These are phyloP conservation scores for Mucor ambiguus DNA, from an alignment of 371 early-diverging fungal species.

Conservation along the genomic window DNA sequence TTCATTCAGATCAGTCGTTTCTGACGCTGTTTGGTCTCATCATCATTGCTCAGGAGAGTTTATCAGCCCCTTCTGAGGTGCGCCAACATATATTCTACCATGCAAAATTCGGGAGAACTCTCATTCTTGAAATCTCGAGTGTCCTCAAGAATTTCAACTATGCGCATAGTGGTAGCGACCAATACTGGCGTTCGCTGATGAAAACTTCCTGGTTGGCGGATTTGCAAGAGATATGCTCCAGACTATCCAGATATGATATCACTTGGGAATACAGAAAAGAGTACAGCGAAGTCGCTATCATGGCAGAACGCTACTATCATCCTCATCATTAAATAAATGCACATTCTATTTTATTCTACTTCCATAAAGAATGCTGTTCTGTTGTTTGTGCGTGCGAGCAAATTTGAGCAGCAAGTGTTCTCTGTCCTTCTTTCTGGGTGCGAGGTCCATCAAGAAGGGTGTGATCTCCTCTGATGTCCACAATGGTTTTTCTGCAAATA, in stretches of 20 bases:
- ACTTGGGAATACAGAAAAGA: conserved; percentile 49
- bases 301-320: conserved; percentile 34
- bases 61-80: conserved; percentile 38
- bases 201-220: conserved; percentile 24
- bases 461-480: conserved; percentile 57
- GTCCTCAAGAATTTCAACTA: conserved; percentile 37
- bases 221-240: conserved; percentile 29
- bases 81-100: conserved; percentile 44
- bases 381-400: conserved; percentile 33
- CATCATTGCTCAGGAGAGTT: conserved; percentile 32
- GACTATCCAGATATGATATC: conserved; percentile 35
- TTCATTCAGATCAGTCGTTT: conserved; percentile 15
- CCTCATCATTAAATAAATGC: background rate
- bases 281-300: conserved; percentile 34
- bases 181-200: background rate
- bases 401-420: conserved; percentile 55
- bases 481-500: conserved; percentile 52
- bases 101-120: conserved; percentile 38
- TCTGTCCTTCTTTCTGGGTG: conserved; percentile 50
- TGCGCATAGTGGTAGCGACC: background rate
- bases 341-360: conserved; percentile 46
- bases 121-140: conserved; percentile 40
- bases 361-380: conserved; percentile 32
- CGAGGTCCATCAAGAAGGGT: conserved; percentile 56
- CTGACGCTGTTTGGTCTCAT: conserved; percentile 30